A percentile compares a stretch with the other conserved stretches of the same genome.
phyloP scores from a whole-genome alignment of 2,329 filamentous ascomycete species.

The Cladosporium sp. region DNA sequence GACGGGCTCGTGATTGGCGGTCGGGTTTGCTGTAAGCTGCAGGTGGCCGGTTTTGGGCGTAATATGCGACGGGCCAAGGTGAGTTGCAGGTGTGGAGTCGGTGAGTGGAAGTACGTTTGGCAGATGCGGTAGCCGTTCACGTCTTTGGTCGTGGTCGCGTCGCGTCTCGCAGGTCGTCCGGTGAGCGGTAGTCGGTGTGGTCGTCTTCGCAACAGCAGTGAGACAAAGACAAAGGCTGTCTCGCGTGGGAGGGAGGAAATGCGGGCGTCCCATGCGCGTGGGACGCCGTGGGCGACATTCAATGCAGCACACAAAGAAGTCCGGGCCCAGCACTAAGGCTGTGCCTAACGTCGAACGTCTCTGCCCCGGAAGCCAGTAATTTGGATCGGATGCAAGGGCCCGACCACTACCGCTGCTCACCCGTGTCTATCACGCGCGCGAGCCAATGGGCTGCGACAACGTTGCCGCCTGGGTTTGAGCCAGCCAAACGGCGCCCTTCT shows the following conservation, averaged over 20 bases:
- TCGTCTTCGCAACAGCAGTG: conserved; percentile 6
- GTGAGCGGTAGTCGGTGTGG: not conserved
- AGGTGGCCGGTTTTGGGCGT: conserved; percentile 4
- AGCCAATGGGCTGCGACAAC: not conserved
- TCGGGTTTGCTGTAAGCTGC: not conserved
- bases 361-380: not conserved
- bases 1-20: not conserved
- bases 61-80: not conserved
- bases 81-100: conserved; percentile 1
- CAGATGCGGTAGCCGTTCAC: not conserved
- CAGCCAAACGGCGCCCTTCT: not conserved
- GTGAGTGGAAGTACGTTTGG: not conserved
- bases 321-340: not conserved
- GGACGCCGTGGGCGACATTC: not conserved
- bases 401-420: not conserved
- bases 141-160: not conserved
- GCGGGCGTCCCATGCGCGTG: not conserved
- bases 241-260: not conserved
- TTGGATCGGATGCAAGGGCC: conserved; percentile 11
- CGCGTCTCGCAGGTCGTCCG: not conserved
- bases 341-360: not conserved
- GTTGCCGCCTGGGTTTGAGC: not conserved
- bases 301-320: conserved; percentile 1
- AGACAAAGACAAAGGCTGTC: conserved; percentile 1
- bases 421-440: not conserved